Evolutionary conservation across 2,329 filamentous ascomycete genomes (phyloP), one percentile per base, ranked within the genome.

Genomic region (Aureobasidium namibiae): DNA sequence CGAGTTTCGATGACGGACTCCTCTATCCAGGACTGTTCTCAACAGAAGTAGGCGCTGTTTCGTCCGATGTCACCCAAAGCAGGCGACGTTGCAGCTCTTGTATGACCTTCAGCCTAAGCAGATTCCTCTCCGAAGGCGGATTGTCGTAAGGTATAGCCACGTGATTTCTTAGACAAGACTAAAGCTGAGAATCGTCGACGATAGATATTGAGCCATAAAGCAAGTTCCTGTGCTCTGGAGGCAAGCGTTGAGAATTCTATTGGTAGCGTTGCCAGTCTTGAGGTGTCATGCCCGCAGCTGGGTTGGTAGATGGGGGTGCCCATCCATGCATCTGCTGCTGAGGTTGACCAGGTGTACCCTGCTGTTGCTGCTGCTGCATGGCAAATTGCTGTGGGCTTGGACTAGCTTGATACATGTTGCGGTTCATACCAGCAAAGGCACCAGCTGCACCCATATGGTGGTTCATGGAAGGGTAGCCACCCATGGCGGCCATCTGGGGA

Each of bases 301-400:
- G 18, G 26, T 26, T 34, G 39, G 65, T 67, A n/a, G 70, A 71
- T 50, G 75, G 73, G 60, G 74, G 73, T 53, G 76, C 71, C 78
- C 77, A 80, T 42, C 76, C 76, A 63, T 77, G 77, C 77, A 80
- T 79, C n/a, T 76, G 75, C 64, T 80, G 78, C 62, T 75, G 75
- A 33, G 70, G 71, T 46, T 72, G 70, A 29, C 67, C 70, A 36
- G 70, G 24, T 13, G 44, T 42, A 14, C 14, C 10, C 34, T 57
- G 72, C 67, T 77, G 74, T 49, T 63, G 66, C 5, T 66, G 65
- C 59, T 70, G 66, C 38, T 64, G 60, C 66, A 71, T 69, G 59
- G 63, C 64, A 67, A 74, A 78, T 41, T 75, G 74, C 56, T 78
- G 71, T 21, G 67, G 75, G 49, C 71, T 77, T 11, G 75, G 75